phyloP scores from a whole-genome alignment of 2,329 filamentous ascomycete genomes.

The Venturiaceae sp. region DNA sequence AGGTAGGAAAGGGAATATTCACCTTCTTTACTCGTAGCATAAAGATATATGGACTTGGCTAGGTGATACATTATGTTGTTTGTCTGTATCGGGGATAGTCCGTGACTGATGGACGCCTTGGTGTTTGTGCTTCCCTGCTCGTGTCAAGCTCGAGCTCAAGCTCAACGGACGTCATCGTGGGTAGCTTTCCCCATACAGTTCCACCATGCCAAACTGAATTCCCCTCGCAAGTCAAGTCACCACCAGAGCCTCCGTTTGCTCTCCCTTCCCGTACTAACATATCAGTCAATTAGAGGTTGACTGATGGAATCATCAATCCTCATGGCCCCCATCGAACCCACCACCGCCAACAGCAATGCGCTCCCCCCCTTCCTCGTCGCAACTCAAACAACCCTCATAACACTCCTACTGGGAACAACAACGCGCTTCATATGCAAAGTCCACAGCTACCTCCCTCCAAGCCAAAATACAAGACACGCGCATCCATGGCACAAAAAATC shows the following conservation, averaged over 20 bases:
- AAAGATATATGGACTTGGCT: slow-evolving; percentile 85
- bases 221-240: too few species aligned
- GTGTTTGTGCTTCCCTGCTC: too few species aligned
- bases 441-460: slow-evolving; percentile 21
- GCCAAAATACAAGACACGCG: slow-evolving; percentile 23
- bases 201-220: too few species aligned
- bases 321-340: slow-evolving; percentile 26
- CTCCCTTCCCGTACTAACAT: too few species aligned
- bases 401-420: slow-evolving; percentile 19
- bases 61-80: slow-evolving; percentile 74
- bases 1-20: slow-evolving; percentile 8
- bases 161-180: too few species aligned
- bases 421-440: slow-evolving; percentile 20
- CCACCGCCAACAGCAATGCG: slow-evolving; percentile 21
- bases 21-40: slow-evolving; percentile 97
- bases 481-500: slow-evolving; percentile 19
- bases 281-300: too few species aligned
- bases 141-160: too few species aligned
- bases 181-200: too few species aligned
- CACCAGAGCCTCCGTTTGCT: too few species aligned
- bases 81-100: not conserved
- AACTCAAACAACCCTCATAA: slow-evolving; percentile 20
- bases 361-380: slow-evolving; percentile 22
- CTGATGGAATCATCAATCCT: not conserved
- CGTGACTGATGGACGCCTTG: not conserved